Base-by-base conservation (phyloP, 177 flowering plant genomes). In the Vitis hybrid region DNA sequence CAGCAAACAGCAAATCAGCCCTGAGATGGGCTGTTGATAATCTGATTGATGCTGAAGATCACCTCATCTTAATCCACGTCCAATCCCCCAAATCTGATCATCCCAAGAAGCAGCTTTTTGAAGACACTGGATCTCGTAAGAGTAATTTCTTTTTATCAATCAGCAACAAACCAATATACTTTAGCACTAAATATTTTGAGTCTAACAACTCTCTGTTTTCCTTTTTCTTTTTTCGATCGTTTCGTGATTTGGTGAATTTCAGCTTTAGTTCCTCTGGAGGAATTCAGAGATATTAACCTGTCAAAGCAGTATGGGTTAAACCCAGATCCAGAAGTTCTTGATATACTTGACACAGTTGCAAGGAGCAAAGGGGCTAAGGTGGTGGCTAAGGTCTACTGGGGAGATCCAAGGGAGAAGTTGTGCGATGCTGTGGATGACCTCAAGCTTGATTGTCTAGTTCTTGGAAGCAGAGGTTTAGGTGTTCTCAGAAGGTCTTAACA, bases 401-500 rank as follows among this genome's bases (percentile, higher is more conserved):
- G 97, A 0, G 97, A 91, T 80, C 79, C 97, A 62, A 83, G 91
- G 72, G 89, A 88, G 74, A 91, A 87, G 74, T 68, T 91, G 6
- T 84, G 84, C 48, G 87, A 84, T 60, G 91, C 92, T 19, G 91
- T 89, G 17, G 91, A 81, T 11, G 84, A 85, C 58, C 82, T 86
- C 54, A 81, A 85, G 73, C 88, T 91, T 48, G 83, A 82, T 66
- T 82, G 82, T 1, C 68, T 91, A 48, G 89, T 89, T 65, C 69
- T 89, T 55, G 97, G 93, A 56, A 88, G 89, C 82, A 83, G 97
- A 70, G 97, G 91, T 12, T 68, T 91, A 13, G 88, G 93, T 11
- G 45, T 49, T 39, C 50, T 91, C 21, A 82, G 86, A 75, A 85
- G 92, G 97, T 89, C 49, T 32, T 1, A 13, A 30, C 26, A 11